These are phyloP conservation scores for Phaeophleospora eucalypticola DNA, from an alignment of 2,329 filamentous ascomycete species.

Conservation along the genomic window DNA sequence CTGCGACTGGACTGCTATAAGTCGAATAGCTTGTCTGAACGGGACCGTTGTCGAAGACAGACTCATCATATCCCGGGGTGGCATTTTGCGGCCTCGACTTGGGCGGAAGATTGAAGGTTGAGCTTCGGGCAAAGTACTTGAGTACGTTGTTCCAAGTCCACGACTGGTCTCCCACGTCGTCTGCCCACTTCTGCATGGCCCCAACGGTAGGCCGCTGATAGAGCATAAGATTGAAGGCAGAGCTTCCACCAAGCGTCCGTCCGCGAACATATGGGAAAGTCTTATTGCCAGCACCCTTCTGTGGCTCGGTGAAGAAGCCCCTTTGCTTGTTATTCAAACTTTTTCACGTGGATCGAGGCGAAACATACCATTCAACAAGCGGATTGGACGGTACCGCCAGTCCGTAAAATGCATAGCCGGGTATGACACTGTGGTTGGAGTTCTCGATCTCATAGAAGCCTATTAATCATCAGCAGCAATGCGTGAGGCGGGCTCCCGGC, in stretches of 20 bases:
- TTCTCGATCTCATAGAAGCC: constrained; percentile 22
- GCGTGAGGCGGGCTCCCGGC: background rate
- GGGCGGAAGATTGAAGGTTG: background rate
- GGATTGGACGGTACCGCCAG: constrained; percentile 1
- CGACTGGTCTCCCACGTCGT: constrained; percentile 33
- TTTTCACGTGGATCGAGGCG: too few species aligned
- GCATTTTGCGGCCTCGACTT: background rate
- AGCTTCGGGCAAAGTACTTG: constrained; percentile 11
- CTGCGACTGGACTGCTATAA: background rate
- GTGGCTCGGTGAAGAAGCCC: constrained; percentile 8
- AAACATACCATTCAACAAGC: constrained; percentile 11
- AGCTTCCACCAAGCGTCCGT: constrained; percentile 24
- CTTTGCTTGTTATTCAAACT: too few species aligned
- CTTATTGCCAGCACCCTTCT: background rate
- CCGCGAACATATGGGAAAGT: constrained; percentile 21
- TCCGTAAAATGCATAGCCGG: constrained; percentile 17
- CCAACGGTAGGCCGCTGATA: constrained; percentile 30
- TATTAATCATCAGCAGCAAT: too few species aligned
- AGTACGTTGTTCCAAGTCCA: constrained; percentile 28
- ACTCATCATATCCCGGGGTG: background rate
- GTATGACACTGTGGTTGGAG: constrained; percentile 22
- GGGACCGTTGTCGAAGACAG: background rate
- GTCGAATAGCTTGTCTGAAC: constrained; percentile 2
- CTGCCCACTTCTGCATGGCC: constrained; percentile 33
- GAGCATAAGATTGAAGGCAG: constrained; percentile 24